Evolutionary conservation across 805 yeast genomes (phyloP), one percentile per base, ranked within the genome.

Genomic region (Starmerella vitae): DNA sequence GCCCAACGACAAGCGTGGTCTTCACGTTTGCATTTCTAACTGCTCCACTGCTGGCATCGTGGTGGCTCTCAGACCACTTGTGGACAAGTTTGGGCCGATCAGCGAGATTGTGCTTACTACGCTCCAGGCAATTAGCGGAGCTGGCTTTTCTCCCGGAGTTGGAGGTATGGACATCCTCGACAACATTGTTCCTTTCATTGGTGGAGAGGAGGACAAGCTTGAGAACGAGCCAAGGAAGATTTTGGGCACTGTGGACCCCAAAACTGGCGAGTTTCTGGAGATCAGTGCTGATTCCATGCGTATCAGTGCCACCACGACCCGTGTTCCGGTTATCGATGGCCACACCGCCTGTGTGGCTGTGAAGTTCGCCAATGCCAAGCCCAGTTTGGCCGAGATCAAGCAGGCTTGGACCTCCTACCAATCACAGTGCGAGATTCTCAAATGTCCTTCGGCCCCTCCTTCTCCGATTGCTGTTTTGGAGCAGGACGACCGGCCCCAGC

Each of bases 161-260:
- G 76, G 94, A 18, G 91, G 93, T 48, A 86, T 91, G 62, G 97
- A 91, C 57, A 76, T 88, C 39, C 69, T 91, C 53, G 98, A 91
- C 64, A 91, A 91, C 64, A 71, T 91, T 50, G 84, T 91, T 40
- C 98, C 98, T 30, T 91, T 67, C 70, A 91, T 91, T 56, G 69
- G 85, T 48, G 96, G 97, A 33, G 98, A 91, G 64, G 98, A 91
- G 65, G 98, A 91, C 52, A 91, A 91, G 66, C 83, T 91, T 53
- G 98, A 91, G 64, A 85, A 93, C 93, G 98, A 91, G 67, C 85
- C 97, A 39, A 81, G 83, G 58, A 91, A 91, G 67, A 91, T 91
- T 49, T 70, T 91, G 54, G 96, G 95, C 47, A 37, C 28, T n/a
- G 46, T 48, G 32, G 42, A 40, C 39, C 47, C 57, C 25, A 53